phyloP scores from a whole-genome alignment of 108 stramenopile species.

The Seminavis robusta region DNA sequence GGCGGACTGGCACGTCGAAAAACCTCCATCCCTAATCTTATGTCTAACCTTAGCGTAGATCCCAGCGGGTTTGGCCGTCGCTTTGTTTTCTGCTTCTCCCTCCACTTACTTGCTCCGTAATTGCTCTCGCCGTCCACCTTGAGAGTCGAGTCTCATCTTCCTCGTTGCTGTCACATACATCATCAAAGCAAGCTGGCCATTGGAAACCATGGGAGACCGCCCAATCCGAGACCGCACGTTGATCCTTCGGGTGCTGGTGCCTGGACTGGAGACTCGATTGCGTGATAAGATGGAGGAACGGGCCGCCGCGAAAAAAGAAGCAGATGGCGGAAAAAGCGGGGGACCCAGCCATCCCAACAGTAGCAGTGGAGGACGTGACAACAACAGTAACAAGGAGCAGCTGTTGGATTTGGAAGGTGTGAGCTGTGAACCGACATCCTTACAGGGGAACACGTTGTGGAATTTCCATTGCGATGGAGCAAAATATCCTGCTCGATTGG shows the following conservation, averaged over 20 bases:
- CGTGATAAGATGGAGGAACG: conserved; percentile 73
- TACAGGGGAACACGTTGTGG: conserved; percentile 62
- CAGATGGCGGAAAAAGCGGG: background rate
- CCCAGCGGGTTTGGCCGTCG: no score
- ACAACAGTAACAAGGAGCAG: conserved; percentile 23
- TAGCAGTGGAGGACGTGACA: background rate
- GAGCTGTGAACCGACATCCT: conserved; percentile 56
- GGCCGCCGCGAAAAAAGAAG: conserved; percentile 3
- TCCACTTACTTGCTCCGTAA: no score
- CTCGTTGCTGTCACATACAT: no score
- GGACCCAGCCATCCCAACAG: background rate
- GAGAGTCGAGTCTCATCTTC: no score
- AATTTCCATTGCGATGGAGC: conserved; percentile 87
- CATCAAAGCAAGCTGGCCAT: no score
- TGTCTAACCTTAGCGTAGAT: no score
- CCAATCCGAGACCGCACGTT: conserved; percentile 57
- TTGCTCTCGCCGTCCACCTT: no score
- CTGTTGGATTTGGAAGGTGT: conserved; percentile 81
- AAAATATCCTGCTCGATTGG: conserved; percentile 86
- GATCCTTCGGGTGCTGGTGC: conserved; percentile 70
- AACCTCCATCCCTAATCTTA: no score
- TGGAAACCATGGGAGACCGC: conserved; percentile 45
- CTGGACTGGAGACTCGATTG: conserved; percentile 66
- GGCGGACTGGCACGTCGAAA: no score
- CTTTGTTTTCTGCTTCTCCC: no score